A percentile compares a stretch with the other conserved stretches of the same genome.
These are phyloP conservation scores for Candida hispaniensis DNA, from an alignment of 805 yeast genomes.

Conservation along the genomic window DNA sequence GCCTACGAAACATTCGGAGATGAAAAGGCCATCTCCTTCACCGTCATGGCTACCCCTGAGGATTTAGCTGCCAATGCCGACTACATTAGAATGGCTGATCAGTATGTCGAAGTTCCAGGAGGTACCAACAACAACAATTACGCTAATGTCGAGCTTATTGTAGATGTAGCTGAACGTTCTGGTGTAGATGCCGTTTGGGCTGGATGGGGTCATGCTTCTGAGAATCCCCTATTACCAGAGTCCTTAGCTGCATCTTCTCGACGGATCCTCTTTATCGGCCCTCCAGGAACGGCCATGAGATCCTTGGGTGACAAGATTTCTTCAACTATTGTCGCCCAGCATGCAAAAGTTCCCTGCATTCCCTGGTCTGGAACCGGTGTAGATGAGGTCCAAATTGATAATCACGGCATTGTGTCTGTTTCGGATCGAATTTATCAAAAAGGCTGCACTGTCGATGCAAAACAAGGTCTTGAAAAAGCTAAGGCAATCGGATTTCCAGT, in stretches of 20 bases:
- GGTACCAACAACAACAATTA: slow-evolving; percentile 98
- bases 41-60: slow-evolving; percentile 99
- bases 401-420: slow-evolving; percentile 71
- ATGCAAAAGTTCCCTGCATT: slow-evolving; percentile 95
- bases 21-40: slow-evolving; percentile 85
- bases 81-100: slow-evolving; percentile 98
- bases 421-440: slow-evolving; percentile 69
- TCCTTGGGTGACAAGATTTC: slow-evolving; percentile 98
- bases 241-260: slow-evolving; percentile 86
- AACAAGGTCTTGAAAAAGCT: slow-evolving; percentile 82
- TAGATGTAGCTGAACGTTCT: slow-evolving; percentile 93
- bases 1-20: slow-evolving; percentile 98
- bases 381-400: slow-evolving; percentile 62
- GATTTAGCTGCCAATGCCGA: slow-evolving; percentile 95
- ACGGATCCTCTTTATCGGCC: slow-evolving; percentile 89
- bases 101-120: slow-evolving; percentile 96
- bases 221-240: slow-evolving; percentile 91
- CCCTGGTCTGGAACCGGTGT: slow-evolving; percentile 99
- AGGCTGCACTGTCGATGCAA: slow-evolving; percentile 82
- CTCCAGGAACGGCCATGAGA: slow-evolving; percentile 99
- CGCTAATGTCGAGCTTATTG: slow-evolving; percentile 95
- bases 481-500: slow-evolving; percentile 90
- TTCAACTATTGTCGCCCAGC: slow-evolving; percentile 97
- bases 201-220: slow-evolving; percentile 99
- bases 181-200: slow-evolving; percentile 99